Base-by-base conservation (phyloP, 805 yeast species). In the Candida palmyrensis region DNA sequence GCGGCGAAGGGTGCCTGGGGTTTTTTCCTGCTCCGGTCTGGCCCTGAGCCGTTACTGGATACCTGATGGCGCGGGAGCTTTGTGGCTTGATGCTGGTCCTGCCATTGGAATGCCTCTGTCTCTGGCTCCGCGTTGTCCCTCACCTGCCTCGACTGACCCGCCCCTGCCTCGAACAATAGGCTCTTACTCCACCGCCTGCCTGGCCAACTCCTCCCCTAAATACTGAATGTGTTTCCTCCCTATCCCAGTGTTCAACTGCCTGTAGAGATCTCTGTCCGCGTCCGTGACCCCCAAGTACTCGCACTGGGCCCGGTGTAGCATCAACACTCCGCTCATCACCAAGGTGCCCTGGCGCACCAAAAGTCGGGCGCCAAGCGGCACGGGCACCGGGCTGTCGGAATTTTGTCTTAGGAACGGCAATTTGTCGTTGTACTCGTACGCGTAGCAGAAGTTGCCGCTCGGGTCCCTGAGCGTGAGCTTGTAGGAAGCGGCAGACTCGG, bases 381-480 rank as follows among this genome's bases (percentile, higher is more conserved):
- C 69, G 15, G 70, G 53, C 18, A 59, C 42, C 16, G 66, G 66
- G n/a, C 51, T 43, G 11, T 38, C 47, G 23, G 44, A 47, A 30
- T 33, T 37, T 35, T 35, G 47, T 24, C 66, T 49, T 24, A 78
- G 48, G 54, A 80, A 79, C 1, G 64, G 52, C 24, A 82, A 44
- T 24, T 72, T 70, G 32, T 72, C 75, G 12, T 65, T 44, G 35
- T 44, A 41, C 45, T 81, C 88, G 27, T 78, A 64, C 0, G 77
- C 92, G 48, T 66, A 79, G 35, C 72, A 63, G 12, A 70, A 49
- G 27, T 71, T 68, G 3, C 79, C 78, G 12, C 41, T 39, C 9
- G 59, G 49, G 42, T 79, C 87, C 47, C 74, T 79, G 19, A 83
- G 49, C 0, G 79, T 70, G 14, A 83, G 52, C 42, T 79, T 80